These are phyloP conservation scores for Annulohypoxylon stygium DNA, from an alignment of 495 filamentous ascomycete species.

Conservation along the genomic window DNA sequence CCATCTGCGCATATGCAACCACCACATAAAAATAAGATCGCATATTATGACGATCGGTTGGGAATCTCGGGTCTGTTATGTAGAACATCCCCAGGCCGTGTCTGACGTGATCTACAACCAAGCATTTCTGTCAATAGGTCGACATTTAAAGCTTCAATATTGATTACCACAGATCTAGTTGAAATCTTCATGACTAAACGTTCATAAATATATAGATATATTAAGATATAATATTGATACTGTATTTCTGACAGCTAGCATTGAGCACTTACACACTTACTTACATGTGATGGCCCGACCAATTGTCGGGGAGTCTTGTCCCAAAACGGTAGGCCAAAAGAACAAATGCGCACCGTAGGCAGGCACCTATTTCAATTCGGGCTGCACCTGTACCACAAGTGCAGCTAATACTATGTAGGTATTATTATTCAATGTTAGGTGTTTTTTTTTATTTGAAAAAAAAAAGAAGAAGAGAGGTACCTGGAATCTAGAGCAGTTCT, in stretches of 20 bases:
- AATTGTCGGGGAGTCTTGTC: conserved; percentile 23
- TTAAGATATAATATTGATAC: conserved; percentile 23
- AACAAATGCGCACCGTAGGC: background rate
- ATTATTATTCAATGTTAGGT: background rate
- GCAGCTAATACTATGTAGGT: background rate
- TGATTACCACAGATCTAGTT: conserved; percentile 11
- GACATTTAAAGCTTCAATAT: conserved; percentile 6
- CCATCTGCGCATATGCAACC: background rate
- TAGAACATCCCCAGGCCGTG: background rate
- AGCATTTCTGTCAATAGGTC: conserved; percentile 11
- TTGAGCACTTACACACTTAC: conserved; percentile 19
- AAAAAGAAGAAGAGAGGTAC: background rate
- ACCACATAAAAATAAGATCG: conserved; percentile 8
- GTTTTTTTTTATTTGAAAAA: background rate
- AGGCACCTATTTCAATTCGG: background rate
- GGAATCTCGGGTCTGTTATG: conserved; percentile 2
- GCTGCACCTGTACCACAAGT: background rate
- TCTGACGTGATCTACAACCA: conserved; percentile 21
- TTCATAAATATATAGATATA: background rate
- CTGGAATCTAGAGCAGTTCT: background rate
- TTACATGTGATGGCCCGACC: conserved; percentile 16
- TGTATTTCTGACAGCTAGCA: background rate
- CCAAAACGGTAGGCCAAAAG: conserved; percentile 27
- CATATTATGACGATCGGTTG: conserved; percentile 18
- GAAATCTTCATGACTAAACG: too few relatives aligned